phyloP scores from a whole-genome alignment of 2,329 filamentous ascomycete species.

The Aspergillus brunneoviolaceus region DNA sequence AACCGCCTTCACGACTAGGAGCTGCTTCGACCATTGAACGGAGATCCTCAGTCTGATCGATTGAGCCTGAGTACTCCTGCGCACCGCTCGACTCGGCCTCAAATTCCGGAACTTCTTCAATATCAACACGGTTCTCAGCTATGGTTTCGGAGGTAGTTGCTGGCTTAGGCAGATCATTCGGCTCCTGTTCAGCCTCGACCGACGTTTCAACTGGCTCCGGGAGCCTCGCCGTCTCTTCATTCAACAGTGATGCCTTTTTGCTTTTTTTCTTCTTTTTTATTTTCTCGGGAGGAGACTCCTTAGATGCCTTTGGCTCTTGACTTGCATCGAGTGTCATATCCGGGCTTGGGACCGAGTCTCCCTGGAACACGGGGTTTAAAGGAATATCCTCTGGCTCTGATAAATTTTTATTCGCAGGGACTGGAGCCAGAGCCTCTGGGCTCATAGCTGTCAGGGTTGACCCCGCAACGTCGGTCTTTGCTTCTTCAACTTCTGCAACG shows the following conservation, averaged over 20 bases:
- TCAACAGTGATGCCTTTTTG: neutral
- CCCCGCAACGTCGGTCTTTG: neutral
- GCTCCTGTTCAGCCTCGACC: neutral
- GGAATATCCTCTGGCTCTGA: neutral
- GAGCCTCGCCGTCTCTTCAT: neutral
- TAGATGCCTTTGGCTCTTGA: neutral
- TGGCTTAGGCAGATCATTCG: neutral
- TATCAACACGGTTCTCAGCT: neutral
- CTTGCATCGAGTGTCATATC: neutral
- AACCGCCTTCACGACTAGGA: neutral
- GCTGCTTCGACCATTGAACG: neutral
- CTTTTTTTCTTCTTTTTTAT: neutral
- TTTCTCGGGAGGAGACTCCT: neutral
- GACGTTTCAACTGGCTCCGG: neutral
- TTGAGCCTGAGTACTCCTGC: neutral
- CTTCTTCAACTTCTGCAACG: neutral
- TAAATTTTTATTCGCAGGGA: neutral
- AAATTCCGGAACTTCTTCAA: neutral
- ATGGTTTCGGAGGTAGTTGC: neutral
- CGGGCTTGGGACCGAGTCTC: neutral
- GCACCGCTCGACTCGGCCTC: neutral
- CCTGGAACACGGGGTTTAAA: neutral
- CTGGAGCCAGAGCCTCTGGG: neutral
- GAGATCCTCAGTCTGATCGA: neutral
- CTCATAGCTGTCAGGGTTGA: neutral